A percentile compares a stretch with the other conserved stretches of the same genome.
Conservation (phyloP, 345 rosid species). For the Streptanthus diversifolius region DNA sequence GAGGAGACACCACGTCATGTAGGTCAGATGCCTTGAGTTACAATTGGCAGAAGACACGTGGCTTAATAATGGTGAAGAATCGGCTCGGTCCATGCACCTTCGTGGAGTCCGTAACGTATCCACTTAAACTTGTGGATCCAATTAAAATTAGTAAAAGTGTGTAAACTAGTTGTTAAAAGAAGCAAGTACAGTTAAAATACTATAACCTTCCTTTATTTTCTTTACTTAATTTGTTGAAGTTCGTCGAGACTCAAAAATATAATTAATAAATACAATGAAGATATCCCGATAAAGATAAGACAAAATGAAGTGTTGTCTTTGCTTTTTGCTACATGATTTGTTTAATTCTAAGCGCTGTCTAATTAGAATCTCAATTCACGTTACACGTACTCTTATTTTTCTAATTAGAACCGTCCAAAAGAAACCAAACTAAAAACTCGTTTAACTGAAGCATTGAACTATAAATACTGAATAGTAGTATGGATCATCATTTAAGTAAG, state of each 20-base stretch:
- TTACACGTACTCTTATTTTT: too few relatives aligned
- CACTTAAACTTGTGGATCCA: conserved; percentile 15
- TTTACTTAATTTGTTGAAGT: conserved; percentile 12
- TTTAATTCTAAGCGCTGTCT: too few relatives aligned
- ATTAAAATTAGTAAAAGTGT: conserved; percentile 27
- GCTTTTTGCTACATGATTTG: too few relatives aligned
- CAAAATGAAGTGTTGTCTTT: neutral
- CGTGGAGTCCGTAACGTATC: conserved; percentile 18
- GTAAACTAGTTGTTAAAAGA: neutral
- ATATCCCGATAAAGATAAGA: conserved; percentile 1
- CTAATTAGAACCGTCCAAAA: too few relatives aligned
- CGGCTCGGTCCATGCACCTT: conserved; percentile 30
- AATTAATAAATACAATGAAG: neutral
- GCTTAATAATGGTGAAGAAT: conserved; percentile 2
- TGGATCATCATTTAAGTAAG: too few relatives aligned
- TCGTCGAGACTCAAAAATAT: neutral
- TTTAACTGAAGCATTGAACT: too few relatives aligned
- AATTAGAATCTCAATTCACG: too few relatives aligned
- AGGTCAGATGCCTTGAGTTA: neutral
- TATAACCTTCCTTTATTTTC: conserved; percentile 9
- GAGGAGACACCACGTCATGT: neutral
- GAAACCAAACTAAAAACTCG: too few relatives aligned
- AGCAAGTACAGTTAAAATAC: conserved; percentile 11
- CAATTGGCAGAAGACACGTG: conserved; percentile 33
- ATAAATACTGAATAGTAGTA: too few relatives aligned